A percentile compares a stretch with the other conserved stretches of the same genome.
Conservation (phyloP, 2,329 filamentous ascomycete species). For the Microdochium nivale region DNA sequence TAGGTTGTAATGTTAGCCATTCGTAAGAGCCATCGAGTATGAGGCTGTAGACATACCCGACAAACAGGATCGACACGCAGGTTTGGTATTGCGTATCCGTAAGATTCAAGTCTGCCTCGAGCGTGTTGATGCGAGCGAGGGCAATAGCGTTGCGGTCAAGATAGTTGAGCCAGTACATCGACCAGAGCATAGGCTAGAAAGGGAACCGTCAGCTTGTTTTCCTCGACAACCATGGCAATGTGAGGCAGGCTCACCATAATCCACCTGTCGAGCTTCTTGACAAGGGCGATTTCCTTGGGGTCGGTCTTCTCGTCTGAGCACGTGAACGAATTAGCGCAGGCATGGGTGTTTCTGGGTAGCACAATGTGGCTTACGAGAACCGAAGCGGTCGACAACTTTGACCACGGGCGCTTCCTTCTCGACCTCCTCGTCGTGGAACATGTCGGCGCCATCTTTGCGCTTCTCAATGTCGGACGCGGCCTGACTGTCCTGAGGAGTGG, state of each 20-base stretch:
- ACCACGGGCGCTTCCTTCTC: background rate
- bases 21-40: background rate
- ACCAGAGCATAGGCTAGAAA: background rate
- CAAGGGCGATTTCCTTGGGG: background rate
- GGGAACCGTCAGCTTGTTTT: background rate
- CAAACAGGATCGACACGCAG: constrained; percentile 33
- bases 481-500: background rate
- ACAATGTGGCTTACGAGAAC: background rate
- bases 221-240: too few species aligned
- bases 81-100: constrained; percentile 34
- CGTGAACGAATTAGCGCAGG: background rate
- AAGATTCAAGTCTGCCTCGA: constrained; percentile 36
- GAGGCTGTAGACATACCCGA: constrained; percentile 20
- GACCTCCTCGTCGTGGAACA: background rate
- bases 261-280: background rate
- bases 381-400: background rate
- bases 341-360: background rate
- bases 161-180: constrained; percentile 12
- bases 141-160: constrained; percentile 40
- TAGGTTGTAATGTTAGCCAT: background rate
- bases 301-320: background rate
- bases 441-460: background rate
- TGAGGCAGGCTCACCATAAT: background rate
- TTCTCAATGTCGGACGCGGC: background rate
- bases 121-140: constrained; percentile 36